Evolutionary conservation across 176 grass and related monocot species (phyloP), one percentile per base, ranked within the genome.

Genomic region (Hordeum marinum): DNA sequence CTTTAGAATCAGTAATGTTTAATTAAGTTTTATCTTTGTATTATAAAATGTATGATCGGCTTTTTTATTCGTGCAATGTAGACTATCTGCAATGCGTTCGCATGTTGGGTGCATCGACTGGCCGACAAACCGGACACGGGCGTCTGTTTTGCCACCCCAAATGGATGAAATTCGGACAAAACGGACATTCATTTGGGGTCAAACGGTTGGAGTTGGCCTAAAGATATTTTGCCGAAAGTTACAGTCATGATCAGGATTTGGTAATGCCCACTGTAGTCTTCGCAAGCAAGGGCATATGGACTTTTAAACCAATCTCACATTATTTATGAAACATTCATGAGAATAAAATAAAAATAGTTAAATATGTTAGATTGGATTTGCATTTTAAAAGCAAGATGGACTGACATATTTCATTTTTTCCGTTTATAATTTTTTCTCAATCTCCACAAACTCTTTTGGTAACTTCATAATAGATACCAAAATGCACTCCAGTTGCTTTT

Each of bases 381-480:
- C 65, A 31, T 59, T 54, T 73, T 21, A 66, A 55, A 64, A 72
- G 25, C 9, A 82, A 80, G 60, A 79, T 64, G 15, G 10, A 81
- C 62, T 8, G 41, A 98, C 93, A 93, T 94, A 34, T 80, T 89
- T 84, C 83, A 21, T 77, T 89, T 85, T 57, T 55, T 85, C 81
- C 41, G 40, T 52, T 84, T 71, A 87, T 31, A 93, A 62, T 63
- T 80, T 88, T 77, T 78, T 62, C 85, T 92, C 93, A 60, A 93
- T 91, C 64, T 89, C 81, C 11, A 79, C 79, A 90, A 92, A 85
- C 68, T 85, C 85, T 83, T 98, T 89, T 87, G 93, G 92, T 43
- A 95, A 79, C 43, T 92, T 89, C 80, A 87, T 90, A 25, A 95
- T 82, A 84, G 87, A 89, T 73, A 83, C 80, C 54, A 88, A 81